Evolutionary conservation across 2,329 filamentous ascomycete genomes (phyloP), one percentile per base, ranked within the genome.

Genomic region (Fusarium sp.): DNA sequence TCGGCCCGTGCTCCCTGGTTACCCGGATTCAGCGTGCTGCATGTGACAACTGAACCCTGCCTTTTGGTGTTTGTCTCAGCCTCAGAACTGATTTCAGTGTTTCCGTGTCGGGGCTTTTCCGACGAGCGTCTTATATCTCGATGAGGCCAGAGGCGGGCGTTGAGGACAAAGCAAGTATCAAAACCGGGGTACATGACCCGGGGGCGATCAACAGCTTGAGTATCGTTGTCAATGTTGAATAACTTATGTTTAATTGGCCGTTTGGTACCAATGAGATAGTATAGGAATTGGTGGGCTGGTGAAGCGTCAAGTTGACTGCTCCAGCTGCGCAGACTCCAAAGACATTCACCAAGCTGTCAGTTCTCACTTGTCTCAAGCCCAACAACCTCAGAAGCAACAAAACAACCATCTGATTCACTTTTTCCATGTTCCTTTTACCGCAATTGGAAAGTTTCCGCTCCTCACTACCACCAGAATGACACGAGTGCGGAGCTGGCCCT

Each of bases 61-160:
- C 17, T n/a, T 36, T 17, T 12, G 7, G 11, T 8, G n/a, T 12
- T 19, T 61, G 52, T 51, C 45, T 61, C 26, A 57, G 52, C 45
- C 45, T 61, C 26, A 45, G 45, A 28, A 14, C 20, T 26, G 6
- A 6, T 20, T 4, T 45, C n/a, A 3, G 4, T 5, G 20, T 3
- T 4, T n/a, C 17, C 30, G 12, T 1, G 8, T 1, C 23, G 34
- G 28, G 0, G 0, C 3, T 4, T 2, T 4, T 21, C 51, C 38
- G 28, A 6, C 4, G 1, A 28, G n/a, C 26, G 28, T 50, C 14
- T 32, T 5, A 39, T n/a, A 26, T 3, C 4, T 20, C n/a, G 24
- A 21, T 4, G 2, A 7, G 30, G 7, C 11, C 10, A 15, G 3
- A 11, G 12, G 24, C 39, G 28, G 32, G 43, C 46, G 30, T 9